These are phyloP conservation scores for Plenodomus biglobosus DNA, from an alignment of 2,329 filamentous ascomycete species.

Conservation along the genomic window DNA sequence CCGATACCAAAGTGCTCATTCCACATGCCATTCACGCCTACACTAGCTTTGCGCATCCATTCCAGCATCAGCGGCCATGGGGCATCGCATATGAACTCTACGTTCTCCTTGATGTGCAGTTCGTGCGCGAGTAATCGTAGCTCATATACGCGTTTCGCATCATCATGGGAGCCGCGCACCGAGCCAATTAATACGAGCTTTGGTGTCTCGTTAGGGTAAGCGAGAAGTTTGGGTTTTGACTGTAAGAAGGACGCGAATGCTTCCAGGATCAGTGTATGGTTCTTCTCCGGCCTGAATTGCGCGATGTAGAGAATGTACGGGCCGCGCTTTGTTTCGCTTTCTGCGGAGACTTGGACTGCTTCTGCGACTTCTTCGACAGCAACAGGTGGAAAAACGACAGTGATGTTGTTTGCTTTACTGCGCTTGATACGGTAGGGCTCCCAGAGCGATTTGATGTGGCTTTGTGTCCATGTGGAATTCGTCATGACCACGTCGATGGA, in stretches of 20 bases:
- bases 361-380: slow-evolving; percentile 82
- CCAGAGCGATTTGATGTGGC: slow-evolving; percentile 77
- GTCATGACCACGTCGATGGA: slow-evolving; percentile 95
- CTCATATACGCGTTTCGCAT: slow-evolving; percentile 83
- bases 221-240: slow-evolving; percentile 27
- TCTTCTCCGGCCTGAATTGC: slow-evolving; percentile 97
- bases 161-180: slow-evolving; percentile 77
- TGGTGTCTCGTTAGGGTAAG: slow-evolving; percentile 55
- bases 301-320: slow-evolving; percentile 86
- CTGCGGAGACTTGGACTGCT: slow-evolving; percentile 69
- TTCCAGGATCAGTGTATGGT: slow-evolving; percentile 82
- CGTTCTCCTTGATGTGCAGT: slow-evolving; percentile 73
- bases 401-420: slow-evolving; percentile 58
- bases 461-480: slow-evolving; percentile 91
- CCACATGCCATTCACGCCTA: slow-evolving; percentile 99
- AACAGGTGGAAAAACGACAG: slow-evolving; percentile 87
- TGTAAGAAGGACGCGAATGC: slow-evolving; percentile 76
- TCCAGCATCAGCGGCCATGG: slow-evolving; percentile 84
- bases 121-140: slow-evolving; percentile 84
- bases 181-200: slow-evolving; percentile 85
- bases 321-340: slow-evolving; percentile 69
- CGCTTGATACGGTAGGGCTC: slow-evolving; percentile 51
- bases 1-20: slow-evolving; percentile 99
- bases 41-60: slow-evolving; percentile 72
- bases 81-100: slow-evolving; percentile 87